Conservation (phyloP, 805 yeast genomes). For the Kregervanrija pseudodelftensis region DNA sequence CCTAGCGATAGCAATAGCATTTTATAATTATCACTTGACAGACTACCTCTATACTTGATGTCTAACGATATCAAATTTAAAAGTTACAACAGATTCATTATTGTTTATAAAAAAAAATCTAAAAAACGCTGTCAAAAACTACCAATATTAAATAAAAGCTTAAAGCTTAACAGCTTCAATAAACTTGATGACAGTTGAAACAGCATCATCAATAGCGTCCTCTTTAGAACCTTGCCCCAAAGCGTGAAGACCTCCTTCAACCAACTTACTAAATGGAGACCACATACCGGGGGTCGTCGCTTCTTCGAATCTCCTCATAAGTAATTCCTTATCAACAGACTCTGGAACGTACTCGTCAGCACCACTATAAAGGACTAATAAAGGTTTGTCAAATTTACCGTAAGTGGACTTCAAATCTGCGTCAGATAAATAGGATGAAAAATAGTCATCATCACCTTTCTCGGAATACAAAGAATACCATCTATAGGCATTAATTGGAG, state of each 20-base stretch:
- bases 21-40: too few relatives aligned
- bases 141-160: too few relatives aligned
- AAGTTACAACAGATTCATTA: too few relatives aligned
- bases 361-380: slow-evolving; percentile 50
- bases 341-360: slow-evolving; percentile 56
- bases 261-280: slow-evolving; percentile 45
- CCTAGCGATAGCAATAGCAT: too few relatives aligned
- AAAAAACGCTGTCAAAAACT: too few relatives aligned
- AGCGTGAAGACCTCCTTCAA: slow-evolving; percentile 53
- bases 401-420: slow-evolving; percentile 39
- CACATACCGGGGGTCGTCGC: slow-evolving; percentile 35
- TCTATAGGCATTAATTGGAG: slow-evolving; percentile 62
- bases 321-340: slow-evolving; percentile 36
- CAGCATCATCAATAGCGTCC: slow-evolving; percentile 3
- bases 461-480: slow-evolving; percentile 51
- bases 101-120: too few relatives aligned
- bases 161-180: too few relatives aligned
- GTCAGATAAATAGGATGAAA: slow-evolving; percentile 47
- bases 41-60: too few relatives aligned
- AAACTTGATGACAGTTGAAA: slow-evolving; percentile 3
- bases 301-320: slow-evolving; percentile 43
- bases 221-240: slow-evolving; percentile 34
- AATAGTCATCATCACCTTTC: slow-evolving; percentile 79
- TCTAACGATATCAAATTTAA: too few relatives aligned
- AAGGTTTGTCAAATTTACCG: slow-evolving; percentile 40